Base-by-base conservation (phyloP, 2,329 filamentous ascomycete genomes). In the Aschersonia sp. region DNA sequence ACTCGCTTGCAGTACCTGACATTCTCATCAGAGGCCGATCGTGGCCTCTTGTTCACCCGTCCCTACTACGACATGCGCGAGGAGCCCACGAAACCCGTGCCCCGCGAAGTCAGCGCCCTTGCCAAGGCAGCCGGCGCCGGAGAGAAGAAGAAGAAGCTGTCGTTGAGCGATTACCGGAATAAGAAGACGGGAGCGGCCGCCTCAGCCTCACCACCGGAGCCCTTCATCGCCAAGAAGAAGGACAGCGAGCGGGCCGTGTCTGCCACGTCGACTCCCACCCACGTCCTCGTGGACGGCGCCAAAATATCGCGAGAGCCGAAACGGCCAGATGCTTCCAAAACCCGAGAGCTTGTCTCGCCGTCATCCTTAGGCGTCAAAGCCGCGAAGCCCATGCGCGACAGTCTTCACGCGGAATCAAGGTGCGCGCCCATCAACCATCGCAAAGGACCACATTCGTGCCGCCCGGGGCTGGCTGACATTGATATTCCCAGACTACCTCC, bases 111-210 rank as follows among this genome's bases (percentile, higher is more conserved):
- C 51, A 59, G 57, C 54, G 59, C 65, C 51, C 66, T 73, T 50
- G 55, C 67, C 47, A 62, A 67, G 53, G 45, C 40, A 31, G 61
- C 61, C 46, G 65, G 61, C 52, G 60, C 60, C 51, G 67, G 69
- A 52, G 68, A 72, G 56, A 38, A 43, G 40, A 38, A 43, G 40
- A 77, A 75, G 64, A 77, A 78, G 59, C 58, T 79, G 53, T 77
- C 75, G 10, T 61, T 80, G 51, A 75, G 72, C 60, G 76, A 79
- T 58, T 80, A 78, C 55, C 75, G 74, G 61, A 78, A 74, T 51
- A 73, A 74, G 59, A 73, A 72, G 58, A 61, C 62, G 12, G 51
- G 44, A 47, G 54, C 57, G 50, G 53, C 53, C 47, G 46, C 59
- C 47, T 64, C 66, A 7, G 58, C 62, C 6, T 66, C 67, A 10